Evolutionary conservation across 2,329 filamentous ascomycete genomes (phyloP).

Genomic region (Trichoderma cornu-damae): DNA sequence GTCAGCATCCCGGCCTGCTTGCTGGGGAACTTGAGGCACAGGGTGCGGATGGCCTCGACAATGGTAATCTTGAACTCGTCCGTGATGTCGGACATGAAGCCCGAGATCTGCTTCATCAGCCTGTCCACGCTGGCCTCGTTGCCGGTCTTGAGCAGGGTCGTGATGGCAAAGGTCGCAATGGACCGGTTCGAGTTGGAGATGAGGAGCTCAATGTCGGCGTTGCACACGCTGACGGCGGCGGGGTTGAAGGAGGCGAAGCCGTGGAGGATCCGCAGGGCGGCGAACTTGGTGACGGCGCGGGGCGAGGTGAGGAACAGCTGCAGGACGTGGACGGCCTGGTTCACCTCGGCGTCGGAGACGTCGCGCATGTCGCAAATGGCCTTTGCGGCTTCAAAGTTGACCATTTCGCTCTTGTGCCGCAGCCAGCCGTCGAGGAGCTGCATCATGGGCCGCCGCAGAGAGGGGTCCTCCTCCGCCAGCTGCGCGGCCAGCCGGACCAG

Average conservation of each 20-base stretch:
- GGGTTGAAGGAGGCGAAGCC: constrained; percentile 97
- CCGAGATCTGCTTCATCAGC: constrained; percentile 96
- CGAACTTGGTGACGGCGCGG: constrained; percentile 93
- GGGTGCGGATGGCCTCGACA: constrained; percentile 91
- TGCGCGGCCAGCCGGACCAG: constrained; percentile 89
- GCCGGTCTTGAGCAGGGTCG: constrained; percentile 93
- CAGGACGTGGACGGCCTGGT: constrained; percentile 88
- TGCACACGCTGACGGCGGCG: constrained; percentile 84
- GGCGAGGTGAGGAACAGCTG: constrained; percentile 96
- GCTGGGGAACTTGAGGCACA: constrained; percentile 95
- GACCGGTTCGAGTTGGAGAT: constrained; percentile 97
- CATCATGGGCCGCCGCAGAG: constrained; percentile 93
- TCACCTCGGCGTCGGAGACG: constrained; percentile 84
- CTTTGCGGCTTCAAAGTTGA: constrained; percentile 98
- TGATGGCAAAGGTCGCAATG: constrained; percentile 97
- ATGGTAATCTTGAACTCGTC: constrained; percentile 99
- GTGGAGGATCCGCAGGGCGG: constrained; percentile 92
- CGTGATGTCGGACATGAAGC: constrained; percentile 98
- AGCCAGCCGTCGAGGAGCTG: constrained; percentile 93
- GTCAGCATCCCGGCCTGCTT: constrained; percentile 98
- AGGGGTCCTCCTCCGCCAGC: constrained; percentile 85
- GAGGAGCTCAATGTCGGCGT: constrained; percentile 92
- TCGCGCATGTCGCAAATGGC: constrained; percentile 94
- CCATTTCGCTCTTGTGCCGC: constrained; percentile 98
- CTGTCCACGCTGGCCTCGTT: constrained; percentile 96